Base-by-base conservation (phyloP, 176 grass and related monocot genomes). In the Panicum miliaceum region DNA sequence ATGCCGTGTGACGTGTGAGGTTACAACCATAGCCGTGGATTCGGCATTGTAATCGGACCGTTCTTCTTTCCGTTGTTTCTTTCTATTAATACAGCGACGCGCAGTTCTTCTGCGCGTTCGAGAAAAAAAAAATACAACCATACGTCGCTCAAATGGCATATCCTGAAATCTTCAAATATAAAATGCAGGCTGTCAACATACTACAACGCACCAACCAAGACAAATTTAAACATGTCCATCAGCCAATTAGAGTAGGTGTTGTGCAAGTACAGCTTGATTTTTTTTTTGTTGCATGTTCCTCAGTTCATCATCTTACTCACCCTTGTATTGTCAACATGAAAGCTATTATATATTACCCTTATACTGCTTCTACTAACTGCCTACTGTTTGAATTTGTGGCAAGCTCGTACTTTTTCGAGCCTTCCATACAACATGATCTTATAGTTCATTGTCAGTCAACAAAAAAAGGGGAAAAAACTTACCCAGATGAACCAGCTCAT, bases 401-500 rank as follows among this genome's bases (percentile, higher is more conserved):
- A 69, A 81, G 14, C 40, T 60, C 59, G 54, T 47, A 35, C 2
- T 81, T 2, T 69, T 60, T 60, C 1, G 10, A 60, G 66, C 4
- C 18, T 80, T n/a, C 22, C 6, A 35, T 56, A 76, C 29, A 34
- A 13, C 76, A 76, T 69, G 12, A 59, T 20, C 27, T 65, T 50
- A 29, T 18, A 50, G 32, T 75, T 14, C 29, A 34, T 5, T 76
- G 32, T 66, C 52, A 32, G 41, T 83, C 48, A 70, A 52, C n/a
- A 3, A 43, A 68, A 42, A 6, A n/a, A 3, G 0, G 18, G 9
- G 36, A 26, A 15, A 50, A 12, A 67, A 48, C 23, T 53, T 20
- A 74, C 64, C 63, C 13, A 74, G 12, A 83, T 27, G 16, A 83
- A 79, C 74, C 74, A 79, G 9, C 40, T 74, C 63, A 71, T 78